phyloP scores from a whole-genome alignment of 768 basidiomycete genomes.

The Inosperma sp. region DNA sequence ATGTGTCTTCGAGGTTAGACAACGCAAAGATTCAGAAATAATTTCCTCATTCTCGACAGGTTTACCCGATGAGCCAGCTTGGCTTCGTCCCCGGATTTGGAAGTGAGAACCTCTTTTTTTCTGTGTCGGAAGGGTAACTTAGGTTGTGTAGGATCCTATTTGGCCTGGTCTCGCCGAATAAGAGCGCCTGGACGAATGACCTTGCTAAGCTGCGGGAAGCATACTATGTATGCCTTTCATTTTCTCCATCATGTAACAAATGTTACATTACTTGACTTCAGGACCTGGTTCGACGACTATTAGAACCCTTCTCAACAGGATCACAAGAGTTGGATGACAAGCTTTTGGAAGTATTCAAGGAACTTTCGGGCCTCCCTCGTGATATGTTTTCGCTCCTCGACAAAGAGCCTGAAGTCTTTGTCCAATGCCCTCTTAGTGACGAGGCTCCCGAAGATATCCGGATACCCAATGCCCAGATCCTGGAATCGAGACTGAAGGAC shows the following conservation, averaged over 20 bases:
- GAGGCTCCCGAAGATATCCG: constrained; percentile 42
- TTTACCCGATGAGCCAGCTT: constrained; percentile 67
- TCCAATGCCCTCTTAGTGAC: constrained; percentile 48
- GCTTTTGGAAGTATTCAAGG: constrained; percentile 47
- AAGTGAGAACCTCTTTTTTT: constrained; percentile 43
- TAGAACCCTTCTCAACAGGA: constrained; percentile 49
- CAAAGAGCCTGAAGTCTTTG: constrained; percentile 44
- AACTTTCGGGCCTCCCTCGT: constrained; percentile 52
- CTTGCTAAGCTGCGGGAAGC: constrained; percentile 56
- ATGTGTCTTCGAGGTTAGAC: constrained; percentile 60
- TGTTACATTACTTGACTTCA: constrained; percentile 23
- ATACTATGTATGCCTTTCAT: constrained; percentile 57
- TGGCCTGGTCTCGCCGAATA: constrained; percentile 54
- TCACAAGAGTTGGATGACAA: constrained; percentile 41
- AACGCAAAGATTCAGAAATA: not conserved
- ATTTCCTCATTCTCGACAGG: constrained; percentile 37
- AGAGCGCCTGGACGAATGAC: constrained; percentile 56
- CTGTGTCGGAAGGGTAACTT: constrained; percentile 4
- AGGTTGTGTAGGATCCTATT: constrained; percentile 48
- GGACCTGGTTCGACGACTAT: constrained; percentile 65
- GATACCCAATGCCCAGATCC: constrained; percentile 44
- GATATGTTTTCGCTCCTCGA: constrained; percentile 47
- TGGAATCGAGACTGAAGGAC: constrained; percentile 50
- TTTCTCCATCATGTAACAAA: not conserved
- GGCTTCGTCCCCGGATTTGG: constrained; percentile 76